A percentile compares a stretch with the other conserved stretches of the same genome.
phyloP scores from a whole-genome alignment of 495 filamentous ascomycete species.

The Xylaria nigripes region DNA sequence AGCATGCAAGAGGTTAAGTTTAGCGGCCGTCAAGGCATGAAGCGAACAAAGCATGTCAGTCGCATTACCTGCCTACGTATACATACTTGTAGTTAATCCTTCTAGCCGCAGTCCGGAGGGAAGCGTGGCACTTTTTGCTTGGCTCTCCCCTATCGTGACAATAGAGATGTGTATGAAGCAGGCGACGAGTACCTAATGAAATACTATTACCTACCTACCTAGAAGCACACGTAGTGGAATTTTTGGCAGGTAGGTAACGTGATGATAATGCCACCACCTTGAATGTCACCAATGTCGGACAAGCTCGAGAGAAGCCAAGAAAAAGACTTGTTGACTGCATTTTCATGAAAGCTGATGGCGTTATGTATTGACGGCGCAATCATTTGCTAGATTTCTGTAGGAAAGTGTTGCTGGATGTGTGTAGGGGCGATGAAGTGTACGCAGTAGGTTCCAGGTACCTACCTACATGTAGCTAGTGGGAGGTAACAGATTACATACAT shows the following conservation, averaged over 20 bases:
- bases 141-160: neutral
- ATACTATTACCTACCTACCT: neutral
- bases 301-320: neutral
- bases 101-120: neutral
- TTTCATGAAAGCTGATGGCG: neutral
- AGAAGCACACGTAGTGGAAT: too few relatives aligned
- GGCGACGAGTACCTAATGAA: neutral
- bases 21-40: neutral
- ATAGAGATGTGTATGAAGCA: neutral
- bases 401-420: too few relatives aligned
- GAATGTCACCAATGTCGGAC: slow-evolving; percentile 2
- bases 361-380: too few relatives aligned
- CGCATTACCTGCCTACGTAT: too few relatives aligned
- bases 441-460: too few relatives aligned
- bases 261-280: neutral
- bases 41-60: neutral
- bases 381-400: too few relatives aligned
- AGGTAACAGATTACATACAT: too few relatives aligned
- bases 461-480: too few relatives aligned
- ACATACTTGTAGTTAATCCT: neutral
- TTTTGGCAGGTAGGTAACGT: neutral
- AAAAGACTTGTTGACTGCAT: neutral
- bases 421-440: too few relatives aligned
- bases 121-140: neutral
- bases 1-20: neutral